Evolutionary conservation across 2,329 filamentous ascomycete genomes (phyloP), one percentile per base, ranked within the genome.

Genomic region (Thelonectria blattea): DNA sequence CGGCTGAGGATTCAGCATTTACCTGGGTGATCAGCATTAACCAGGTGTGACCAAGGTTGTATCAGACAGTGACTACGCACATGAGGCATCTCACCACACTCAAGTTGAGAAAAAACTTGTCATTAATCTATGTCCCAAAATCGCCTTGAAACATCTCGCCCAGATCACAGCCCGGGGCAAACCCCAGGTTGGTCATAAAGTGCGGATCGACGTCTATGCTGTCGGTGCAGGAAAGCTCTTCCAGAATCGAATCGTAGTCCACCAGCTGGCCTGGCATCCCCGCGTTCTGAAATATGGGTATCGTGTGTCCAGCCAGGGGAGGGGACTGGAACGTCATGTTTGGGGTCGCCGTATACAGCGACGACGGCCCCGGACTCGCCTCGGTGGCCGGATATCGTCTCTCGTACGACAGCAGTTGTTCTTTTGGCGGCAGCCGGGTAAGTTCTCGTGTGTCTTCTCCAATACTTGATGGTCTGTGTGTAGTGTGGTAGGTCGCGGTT

Each of bases 171-270:
- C 86, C 86, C 0, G 87, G 86, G 1, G 83, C 85, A 70, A 89
- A 88, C 0, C 87, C 87, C 18, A 90, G 76, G 65, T 89, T 89
- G 46, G 85, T 81, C 86, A 89, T 88, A 67, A 89, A 89, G 63
- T 88, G 84, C 2, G 84, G 80, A 63, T 88, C 85, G 12, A 81
- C 79, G 24, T 85, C 83, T 46, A 84, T 74, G 37, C 77, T 75
- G 54, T 83, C 81, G 1, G 76, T 74, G 64, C 78, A 80, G 60
- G 81, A 80, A 17, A 85, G 74, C 55, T 84, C 81, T 54, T 83
- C 81, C 46, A 84, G 69, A n/a, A 84, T 78, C 3, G 81, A 79
- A 52, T 84, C 81, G 65, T 84, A 83, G 61, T 84, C 81, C 5
- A 82, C 60, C 18, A 69, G 49, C 54, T 71, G 68, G 42, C 57